phyloP scores from a whole-genome alignment of 148 eudicot genomes.

The Limonium bicolor region DNA sequence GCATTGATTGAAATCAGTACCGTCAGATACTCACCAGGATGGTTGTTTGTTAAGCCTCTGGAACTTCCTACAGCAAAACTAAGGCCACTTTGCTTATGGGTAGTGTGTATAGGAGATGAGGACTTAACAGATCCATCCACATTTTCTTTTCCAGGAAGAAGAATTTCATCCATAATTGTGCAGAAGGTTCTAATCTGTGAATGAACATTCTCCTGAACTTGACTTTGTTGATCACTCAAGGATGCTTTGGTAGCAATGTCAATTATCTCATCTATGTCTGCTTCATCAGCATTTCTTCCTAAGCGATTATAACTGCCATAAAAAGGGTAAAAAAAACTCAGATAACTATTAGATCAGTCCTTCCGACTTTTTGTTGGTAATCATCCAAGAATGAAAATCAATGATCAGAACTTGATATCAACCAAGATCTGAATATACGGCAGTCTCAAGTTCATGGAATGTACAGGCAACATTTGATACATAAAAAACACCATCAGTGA shows the following conservation, averaged over 20 bases:
- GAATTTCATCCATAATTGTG: constrained; percentile 57
- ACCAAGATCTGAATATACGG: background rate
- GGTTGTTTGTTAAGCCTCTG: constrained; percentile 16
- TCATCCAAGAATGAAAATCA: background rate
- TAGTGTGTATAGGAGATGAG: constrained; percentile 11
- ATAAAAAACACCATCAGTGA: background rate
- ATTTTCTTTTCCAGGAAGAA: constrained; percentile 35
- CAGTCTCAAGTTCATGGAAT: too few species aligned
- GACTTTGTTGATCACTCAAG: constrained; percentile 62
- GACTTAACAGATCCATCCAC: constrained; percentile 13
- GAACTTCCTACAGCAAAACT: constrained; percentile 63
- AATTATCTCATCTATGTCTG: constrained; percentile 78
- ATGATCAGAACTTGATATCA: background rate
- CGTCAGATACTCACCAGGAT: constrained; percentile 27
- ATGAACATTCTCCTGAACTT: constrained; percentile 82
- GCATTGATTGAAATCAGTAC: background rate
- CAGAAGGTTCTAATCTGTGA: constrained; percentile 50
- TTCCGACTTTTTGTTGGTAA: too few species aligned
- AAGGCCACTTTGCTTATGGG: constrained; percentile 57
- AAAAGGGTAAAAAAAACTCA: background rate
- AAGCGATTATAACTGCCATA: constrained; percentile 62
- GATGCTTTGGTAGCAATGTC: constrained; percentile 71
- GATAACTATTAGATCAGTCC: too few species aligned
- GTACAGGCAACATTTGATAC: too few species aligned
- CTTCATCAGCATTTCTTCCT: constrained; percentile 71